Percentiles rank a stretch among this genome's conserved stretches.
phyloP scores from a whole-genome alignment of 371 early-diverging fungal species.

The Rhizopus delemar region DNA sequence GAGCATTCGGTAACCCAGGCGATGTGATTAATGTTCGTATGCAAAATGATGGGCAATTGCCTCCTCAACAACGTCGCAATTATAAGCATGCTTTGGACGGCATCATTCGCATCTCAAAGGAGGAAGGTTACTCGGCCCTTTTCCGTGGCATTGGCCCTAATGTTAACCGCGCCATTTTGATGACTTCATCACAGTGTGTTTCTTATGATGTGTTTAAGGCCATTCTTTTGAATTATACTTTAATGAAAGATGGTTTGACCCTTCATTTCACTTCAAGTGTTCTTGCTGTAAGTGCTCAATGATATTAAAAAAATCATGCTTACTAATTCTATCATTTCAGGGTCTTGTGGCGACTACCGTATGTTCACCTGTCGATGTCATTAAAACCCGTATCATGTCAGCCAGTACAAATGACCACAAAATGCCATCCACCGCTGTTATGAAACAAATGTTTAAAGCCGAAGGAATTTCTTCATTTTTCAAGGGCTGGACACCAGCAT shows the following conservation, averaged over 20 bases:
- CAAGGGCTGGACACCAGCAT: constrained; percentile 88
- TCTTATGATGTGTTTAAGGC: constrained; percentile 76
- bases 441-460: constrained; percentile 57
- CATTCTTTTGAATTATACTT: constrained; percentile 54
- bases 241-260: constrained; percentile 63
- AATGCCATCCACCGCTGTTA: constrained; percentile 48
- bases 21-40: constrained; percentile 84
- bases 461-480: constrained; percentile 84
- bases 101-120: constrained; percentile 61
- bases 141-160: constrained; percentile 78
- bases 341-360: constrained; percentile 89
- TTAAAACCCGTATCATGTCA: constrained; percentile 91
- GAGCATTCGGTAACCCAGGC: constrained; percentile 81
- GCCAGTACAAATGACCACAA: constrained; percentile 33
- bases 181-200: constrained; percentile 77
- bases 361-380: constrained; percentile 85
- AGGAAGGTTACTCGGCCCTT: constrained; percentile 68
- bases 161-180: constrained; percentile 73
- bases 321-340: constrained; percentile 24
- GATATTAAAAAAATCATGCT: too few species aligned
- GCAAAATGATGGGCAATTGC: constrained; percentile 83
- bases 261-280: constrained; percentile 79
- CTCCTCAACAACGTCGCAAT: constrained; percentile 63
- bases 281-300: constrained; percentile 61
- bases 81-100: constrained; percentile 81